Conservation (phyloP, 331 rosid species). For the Quercus phellos region DNA sequence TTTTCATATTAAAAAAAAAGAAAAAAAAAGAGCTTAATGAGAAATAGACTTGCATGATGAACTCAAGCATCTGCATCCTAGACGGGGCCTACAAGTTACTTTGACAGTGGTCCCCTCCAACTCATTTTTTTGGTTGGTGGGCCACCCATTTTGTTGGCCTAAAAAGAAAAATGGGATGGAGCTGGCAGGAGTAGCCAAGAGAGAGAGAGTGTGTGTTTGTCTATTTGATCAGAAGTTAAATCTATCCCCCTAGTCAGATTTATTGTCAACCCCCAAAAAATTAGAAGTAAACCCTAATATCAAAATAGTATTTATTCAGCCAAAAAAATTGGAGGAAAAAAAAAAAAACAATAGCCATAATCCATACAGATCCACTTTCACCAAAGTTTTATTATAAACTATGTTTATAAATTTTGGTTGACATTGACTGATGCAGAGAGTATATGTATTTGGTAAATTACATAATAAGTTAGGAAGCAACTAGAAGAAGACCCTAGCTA, state of each 20-base stretch:
- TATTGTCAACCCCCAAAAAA: too few relatives aligned
- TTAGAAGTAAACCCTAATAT: not conserved
- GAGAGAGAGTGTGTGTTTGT: not conserved
- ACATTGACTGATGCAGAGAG: too few relatives aligned
- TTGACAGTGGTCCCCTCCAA: slow-evolving; percentile 63
- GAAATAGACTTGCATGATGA: slow-evolving; percentile 44
- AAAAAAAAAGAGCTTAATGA: slow-evolving; percentile 18
- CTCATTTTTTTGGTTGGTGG: slow-evolving; percentile 46
- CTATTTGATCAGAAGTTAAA: slow-evolving; percentile 11
- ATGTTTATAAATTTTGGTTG: not conserved
- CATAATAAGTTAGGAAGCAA: not conserved
- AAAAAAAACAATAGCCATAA: too few relatives aligned
- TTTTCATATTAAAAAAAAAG: not conserved
- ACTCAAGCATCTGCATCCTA: slow-evolving; percentile 47
- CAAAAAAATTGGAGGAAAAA: too few relatives aligned
- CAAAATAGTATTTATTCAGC: too few relatives aligned
- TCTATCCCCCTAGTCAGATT: not conserved
- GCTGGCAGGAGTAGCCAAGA: slow-evolving; percentile 47
- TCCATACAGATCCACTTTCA: not conserved
- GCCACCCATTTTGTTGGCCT: slow-evolving; percentile 32
- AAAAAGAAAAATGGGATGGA: slow-evolving; percentile 11
- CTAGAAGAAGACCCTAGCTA: not conserved
- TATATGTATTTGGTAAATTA: not conserved
- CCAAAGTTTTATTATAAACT: not conserved
- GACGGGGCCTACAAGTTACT: slow-evolving; percentile 47